Evolutionary conservation across 768 basidiomycete species (phyloP).

Genomic region (Boletus bicolor): DNA sequence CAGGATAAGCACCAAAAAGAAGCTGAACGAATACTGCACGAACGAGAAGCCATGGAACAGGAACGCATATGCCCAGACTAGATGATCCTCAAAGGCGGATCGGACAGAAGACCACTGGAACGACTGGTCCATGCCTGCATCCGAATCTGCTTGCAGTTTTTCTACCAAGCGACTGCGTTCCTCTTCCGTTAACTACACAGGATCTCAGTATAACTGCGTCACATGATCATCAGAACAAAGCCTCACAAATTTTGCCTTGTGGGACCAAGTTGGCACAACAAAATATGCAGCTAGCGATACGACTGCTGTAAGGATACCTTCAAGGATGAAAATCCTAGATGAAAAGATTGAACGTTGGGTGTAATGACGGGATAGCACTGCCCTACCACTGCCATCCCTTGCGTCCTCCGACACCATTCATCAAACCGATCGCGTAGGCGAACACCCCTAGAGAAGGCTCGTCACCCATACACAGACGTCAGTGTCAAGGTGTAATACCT

Average conservation of each 20-base stretch:
- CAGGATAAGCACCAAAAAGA: conserved; percentile 45
- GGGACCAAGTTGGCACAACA: conserved; percentile 57
- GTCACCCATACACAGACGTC: not conserved
- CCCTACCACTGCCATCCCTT: conserved; percentile 58
- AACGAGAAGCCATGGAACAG: conserved; percentile 63
- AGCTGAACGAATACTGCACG: conserved; percentile 53
- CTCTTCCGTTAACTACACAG: conserved; percentile 44
- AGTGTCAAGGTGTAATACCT: conserved; percentile 29
- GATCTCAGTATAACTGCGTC: not conserved
- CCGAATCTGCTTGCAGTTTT: conserved; percentile 50
- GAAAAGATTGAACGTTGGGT: not conserved
- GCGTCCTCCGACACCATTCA: conserved; percentile 59
- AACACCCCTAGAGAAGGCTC: conserved; percentile 42
- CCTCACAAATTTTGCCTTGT: conserved; percentile 54
- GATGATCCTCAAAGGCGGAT: conserved; percentile 54
- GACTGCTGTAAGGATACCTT: conserved; percentile 49
- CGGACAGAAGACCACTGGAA: conserved; percentile 58
- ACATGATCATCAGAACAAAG: not conserved
- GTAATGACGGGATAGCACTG: not conserved
- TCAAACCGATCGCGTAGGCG: conserved; percentile 56
- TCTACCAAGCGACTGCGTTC: conserved; percentile 50
- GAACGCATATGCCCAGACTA: conserved; percentile 58
- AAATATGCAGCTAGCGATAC: conserved; percentile 50
- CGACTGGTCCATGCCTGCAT: conserved; percentile 49
- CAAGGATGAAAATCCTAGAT: conserved; percentile 56